Conservation (phyloP, 2,329 filamentous ascomycete genomes). For the Ophiocordyceps unilateralis region DNA sequence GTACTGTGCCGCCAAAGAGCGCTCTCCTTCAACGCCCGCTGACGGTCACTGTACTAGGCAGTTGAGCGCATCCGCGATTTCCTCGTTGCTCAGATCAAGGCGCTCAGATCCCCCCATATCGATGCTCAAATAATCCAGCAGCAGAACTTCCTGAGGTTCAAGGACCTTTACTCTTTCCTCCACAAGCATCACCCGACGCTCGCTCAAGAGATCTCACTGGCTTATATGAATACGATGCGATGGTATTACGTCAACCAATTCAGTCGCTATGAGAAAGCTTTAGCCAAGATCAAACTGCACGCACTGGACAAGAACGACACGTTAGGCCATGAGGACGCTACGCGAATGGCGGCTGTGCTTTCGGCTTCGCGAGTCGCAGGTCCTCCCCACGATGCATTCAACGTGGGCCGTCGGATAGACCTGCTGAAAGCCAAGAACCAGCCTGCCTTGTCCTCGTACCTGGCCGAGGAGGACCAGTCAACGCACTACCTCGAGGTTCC, state of each 20-base stretch:
- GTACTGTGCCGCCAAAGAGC: conserved; percentile 18
- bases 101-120: conserved; percentile 82
- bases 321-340: conserved; percentile 59
- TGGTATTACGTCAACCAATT: conserved; percentile 97
- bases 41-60: conserved; percentile 32
- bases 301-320: conserved; percentile 68
- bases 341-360: conserved; percentile 44
- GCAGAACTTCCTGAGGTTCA: conserved; percentile 75
- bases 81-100: conserved; percentile 85
- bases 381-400: conserved; percentile 70
- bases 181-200: conserved; percentile 67
- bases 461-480: conserved; percentile 77
- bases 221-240: conserved; percentile 95
- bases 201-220: conserved; percentile 75
- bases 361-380: conserved; percentile 28
- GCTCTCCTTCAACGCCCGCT: neutral
- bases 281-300: conserved; percentile 75
- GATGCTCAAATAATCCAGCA: conserved; percentile 96
- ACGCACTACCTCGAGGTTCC: conserved; percentile 78
- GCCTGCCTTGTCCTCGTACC: conserved; percentile 66
- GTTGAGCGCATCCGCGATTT: conserved; percentile 88
- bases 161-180: conserved; percentile 74
- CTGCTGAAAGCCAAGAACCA: conserved; percentile 58
- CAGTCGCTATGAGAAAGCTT: conserved; percentile 64
- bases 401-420: conserved; percentile 71